Percentiles rank a stretch among this genome's conserved stretches.
Evolutionary conservation across 495 filamentous ascomycete genomes (phyloP).

Genomic region (Immersiella caudata): DNA sequence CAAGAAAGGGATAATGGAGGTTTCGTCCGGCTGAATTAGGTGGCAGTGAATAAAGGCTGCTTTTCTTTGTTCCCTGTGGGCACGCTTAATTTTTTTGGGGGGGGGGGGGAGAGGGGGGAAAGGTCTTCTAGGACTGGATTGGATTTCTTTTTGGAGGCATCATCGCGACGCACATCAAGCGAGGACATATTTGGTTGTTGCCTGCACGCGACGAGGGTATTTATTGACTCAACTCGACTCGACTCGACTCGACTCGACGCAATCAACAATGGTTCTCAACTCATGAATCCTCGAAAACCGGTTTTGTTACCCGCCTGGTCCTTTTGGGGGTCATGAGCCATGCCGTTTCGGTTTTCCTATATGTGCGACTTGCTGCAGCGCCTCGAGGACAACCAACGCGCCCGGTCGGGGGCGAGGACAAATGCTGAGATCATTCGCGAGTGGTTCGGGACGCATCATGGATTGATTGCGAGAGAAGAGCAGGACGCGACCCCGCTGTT

Average conservation of each 20-base stretch:
- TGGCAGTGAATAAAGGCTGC: not conserved
- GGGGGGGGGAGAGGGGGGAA: too few species aligned
- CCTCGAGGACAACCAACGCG: constrained; percentile 43
- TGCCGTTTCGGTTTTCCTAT: constrained; percentile 64
- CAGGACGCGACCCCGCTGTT: constrained; percentile 64
- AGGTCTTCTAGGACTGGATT: too few species aligned
- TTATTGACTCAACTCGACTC: not conserved
- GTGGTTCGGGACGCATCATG: constrained; percentile 65
- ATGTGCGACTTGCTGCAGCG: constrained; percentile 64
- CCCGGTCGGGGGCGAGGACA: constrained; percentile 12
- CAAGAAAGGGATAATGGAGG: not conserved
- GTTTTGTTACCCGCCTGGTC: not conserved
- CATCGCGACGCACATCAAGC: too few species aligned
- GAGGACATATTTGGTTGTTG: not conserved
- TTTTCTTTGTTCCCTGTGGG: too few species aligned
- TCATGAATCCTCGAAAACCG: too few species aligned
- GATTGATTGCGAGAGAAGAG: constrained; percentile 51
- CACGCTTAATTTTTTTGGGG: too few species aligned
- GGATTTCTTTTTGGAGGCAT: too few species aligned
- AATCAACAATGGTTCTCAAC: too few species aligned
- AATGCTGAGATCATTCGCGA: constrained; percentile 40
- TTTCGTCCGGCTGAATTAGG: not conserved
- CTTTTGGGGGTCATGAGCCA: constrained; percentile 29
- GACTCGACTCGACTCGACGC: too few species aligned
- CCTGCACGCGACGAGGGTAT: not conserved